Evolutionary conservation across 345 rosid genomes (phyloP), one percentile per base, ranked within the genome.

Genomic region (Rhodamnia argentea): DNA sequence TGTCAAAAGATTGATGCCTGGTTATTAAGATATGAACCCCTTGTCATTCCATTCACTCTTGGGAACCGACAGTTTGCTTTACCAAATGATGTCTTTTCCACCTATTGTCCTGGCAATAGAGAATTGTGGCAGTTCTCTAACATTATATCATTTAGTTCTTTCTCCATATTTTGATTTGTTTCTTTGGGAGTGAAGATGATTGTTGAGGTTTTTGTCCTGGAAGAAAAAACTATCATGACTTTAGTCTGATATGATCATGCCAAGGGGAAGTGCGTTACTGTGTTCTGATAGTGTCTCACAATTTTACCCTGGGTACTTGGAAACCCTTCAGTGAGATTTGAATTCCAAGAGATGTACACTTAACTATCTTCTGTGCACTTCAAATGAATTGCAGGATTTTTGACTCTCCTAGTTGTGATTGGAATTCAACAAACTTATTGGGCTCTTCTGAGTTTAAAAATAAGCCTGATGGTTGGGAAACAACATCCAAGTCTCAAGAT

Each of bases 391-490:
- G 89, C 91, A 95, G 99, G 90, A 95, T 96, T 55, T 97, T 97
- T 85, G 98, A 95, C 89, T 86, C 94, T n/a, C 83, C 93, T 56
- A 93, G 92, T 40, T 84, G 89, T 53, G 95, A 96, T 88, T 91
- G 93, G 88, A 94, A 93, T 76, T 90, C 92, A 87, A 59, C 95
- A 40, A 90, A 91, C 85, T 85, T 92, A 9, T 87, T 93, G 18
- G 91, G 92, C 92, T 88, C 95, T 50, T 89, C 94, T 4, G 97
- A 94, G 89, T 86, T 94, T 84, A 94, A 96, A 87, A 94, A 91
- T 89, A 97, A 96, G 91, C 98, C 99, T 22, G 99, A 94, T 88
- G 99, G 99, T 29, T 97, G 99, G 99, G 98, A 97, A 92, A 92
- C 99, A 86, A 92, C 94, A 13, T 87, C 96, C 26, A 96, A 93